A percentile compares a stretch with the other conserved stretches of the same genome.
These are phyloP conservation scores for Climacium dendroides DNA, from an alignment of 225 moss, liverwort and hornwort species.

Conservation along the genomic window DNA sequence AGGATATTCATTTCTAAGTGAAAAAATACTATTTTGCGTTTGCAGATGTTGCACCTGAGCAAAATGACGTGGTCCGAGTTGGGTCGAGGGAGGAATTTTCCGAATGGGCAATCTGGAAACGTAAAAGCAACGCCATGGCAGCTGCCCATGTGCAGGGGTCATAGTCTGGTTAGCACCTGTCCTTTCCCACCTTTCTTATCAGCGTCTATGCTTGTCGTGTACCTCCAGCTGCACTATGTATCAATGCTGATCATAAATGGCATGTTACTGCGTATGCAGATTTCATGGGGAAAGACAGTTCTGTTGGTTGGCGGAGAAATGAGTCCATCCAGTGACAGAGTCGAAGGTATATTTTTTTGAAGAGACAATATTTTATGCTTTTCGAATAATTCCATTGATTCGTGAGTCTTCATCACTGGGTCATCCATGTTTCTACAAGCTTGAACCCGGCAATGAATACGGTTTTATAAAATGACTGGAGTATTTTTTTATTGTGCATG, in stretches of 20 bases:
- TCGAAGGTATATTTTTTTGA: constrained; percentile 38
- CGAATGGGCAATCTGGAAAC: constrained; percentile 6
- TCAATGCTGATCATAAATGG: neutral
- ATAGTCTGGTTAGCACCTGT: constrained; percentile 67
- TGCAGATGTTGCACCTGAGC: constrained; percentile 86
- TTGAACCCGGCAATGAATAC: neutral
- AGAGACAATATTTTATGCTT: neutral
- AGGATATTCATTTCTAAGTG: neutral
- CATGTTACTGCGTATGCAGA: constrained; percentile 27
- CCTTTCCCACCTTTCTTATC: constrained; percentile 6
- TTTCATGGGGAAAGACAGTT: constrained; percentile 95
- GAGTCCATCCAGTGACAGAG: constrained; percentile 60
- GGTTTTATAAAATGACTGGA: neutral
- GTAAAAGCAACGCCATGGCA: constrained; percentile 24
- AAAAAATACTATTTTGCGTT: neutral
- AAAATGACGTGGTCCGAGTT: constrained; percentile 76
- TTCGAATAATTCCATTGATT: neutral
- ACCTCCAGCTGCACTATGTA: neutral
- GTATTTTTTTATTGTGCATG: neutral
- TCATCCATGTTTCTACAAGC: neutral
- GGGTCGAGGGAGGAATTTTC: constrained; percentile 38
- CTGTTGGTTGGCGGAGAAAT: constrained; percentile 72
- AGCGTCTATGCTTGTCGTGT: neutral
- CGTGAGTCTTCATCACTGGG: neutral
- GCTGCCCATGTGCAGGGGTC: constrained; percentile 77